Conservation (phyloP, 805 yeast genomes). For the Starmerella gropengiesseri region DNA sequence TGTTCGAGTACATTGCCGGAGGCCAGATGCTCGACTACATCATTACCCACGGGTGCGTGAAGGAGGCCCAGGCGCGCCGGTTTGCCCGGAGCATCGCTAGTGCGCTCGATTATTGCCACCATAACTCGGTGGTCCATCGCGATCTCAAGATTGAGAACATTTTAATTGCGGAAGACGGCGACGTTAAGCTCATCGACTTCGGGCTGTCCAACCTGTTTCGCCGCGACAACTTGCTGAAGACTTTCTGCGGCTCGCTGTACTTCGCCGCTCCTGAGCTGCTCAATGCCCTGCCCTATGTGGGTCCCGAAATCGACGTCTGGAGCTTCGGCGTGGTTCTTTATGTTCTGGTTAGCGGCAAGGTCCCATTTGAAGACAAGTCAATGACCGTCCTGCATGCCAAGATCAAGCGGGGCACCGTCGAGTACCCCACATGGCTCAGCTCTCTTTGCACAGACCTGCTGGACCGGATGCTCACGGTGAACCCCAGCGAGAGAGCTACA, state of each 20-base stretch:
- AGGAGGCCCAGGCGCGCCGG: slow-evolving; percentile 87
- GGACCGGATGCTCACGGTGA: slow-evolving; percentile 83
- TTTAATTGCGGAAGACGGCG: slow-evolving; percentile 86
- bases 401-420: slow-evolving; percentile 84
- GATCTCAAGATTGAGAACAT: slow-evolving; percentile 94
- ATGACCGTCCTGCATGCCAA: slow-evolving; percentile 87
- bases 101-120: slow-evolving; percentile 87
- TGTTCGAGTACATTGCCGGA: slow-evolving; percentile 92
- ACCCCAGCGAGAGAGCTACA: slow-evolving; percentile 69
- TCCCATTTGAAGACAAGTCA: slow-evolving; percentile 93
- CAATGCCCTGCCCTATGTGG: slow-evolving; percentile 82
- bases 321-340: slow-evolving; percentile 93
- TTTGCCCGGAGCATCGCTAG: slow-evolving; percentile 91
- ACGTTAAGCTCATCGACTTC: slow-evolving; percentile 89
- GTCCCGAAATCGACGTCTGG: slow-evolving; percentile 98
- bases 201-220: slow-evolving; percentile 85
- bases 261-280: slow-evolving; percentile 97
- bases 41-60: slow-evolving; percentile 87
- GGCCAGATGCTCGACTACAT: slow-evolving; percentile 97
- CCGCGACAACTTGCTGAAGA: slow-evolving; percentile 59
- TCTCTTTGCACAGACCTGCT: slow-evolving; percentile 69
- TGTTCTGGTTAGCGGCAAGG: slow-evolving; percentile 93
- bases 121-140: slow-evolving; percentile 90
- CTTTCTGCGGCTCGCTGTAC: slow-evolving; percentile 93
- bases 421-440: slow-evolving; percentile 75